A percentile compares a stretch with the other conserved stretches of the same genome.
Conservation (phyloP, 306 rosid genomes). For the Lablab purpureus region DNA sequence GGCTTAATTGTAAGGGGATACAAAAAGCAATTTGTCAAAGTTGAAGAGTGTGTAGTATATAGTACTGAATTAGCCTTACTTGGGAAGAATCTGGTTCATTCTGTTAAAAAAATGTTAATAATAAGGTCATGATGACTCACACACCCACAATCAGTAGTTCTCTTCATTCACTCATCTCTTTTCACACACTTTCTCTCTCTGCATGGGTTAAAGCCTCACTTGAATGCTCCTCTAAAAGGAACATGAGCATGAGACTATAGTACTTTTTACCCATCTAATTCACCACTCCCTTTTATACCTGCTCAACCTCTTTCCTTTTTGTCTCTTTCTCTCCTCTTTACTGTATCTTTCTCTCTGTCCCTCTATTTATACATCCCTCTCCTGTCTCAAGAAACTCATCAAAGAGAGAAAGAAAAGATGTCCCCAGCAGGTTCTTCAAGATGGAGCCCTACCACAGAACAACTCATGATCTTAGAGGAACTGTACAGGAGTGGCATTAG, state of each 20-base stretch:
- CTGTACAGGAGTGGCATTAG: slow-evolving; percentile 80
- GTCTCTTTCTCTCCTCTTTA: slow-evolving; percentile 54
- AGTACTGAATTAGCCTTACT: slow-evolving; percentile 45
- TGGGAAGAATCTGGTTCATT: slow-evolving; percentile 51
- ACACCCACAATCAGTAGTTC: slow-evolving; percentile 43
- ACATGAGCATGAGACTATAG: slow-evolving; percentile 62
- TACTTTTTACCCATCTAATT: slow-evolving; percentile 55
- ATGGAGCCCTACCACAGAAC: slow-evolving; percentile 97
- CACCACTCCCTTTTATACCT: slow-evolving; percentile 45
- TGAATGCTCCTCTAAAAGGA: slow-evolving; percentile 71
- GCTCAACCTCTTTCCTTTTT: slow-evolving; percentile 55
- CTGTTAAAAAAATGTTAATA: slow-evolving; percentile 51
- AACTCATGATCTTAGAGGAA: slow-evolving; percentile 89
- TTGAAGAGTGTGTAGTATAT: neutral
- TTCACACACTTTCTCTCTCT: slow-evolving; percentile 45
- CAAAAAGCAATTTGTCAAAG: slow-evolving; percentile 28
- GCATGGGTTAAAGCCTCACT: slow-evolving; percentile 55
- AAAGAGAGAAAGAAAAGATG: slow-evolving; percentile 48
- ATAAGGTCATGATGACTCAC: slow-evolving; percentile 70
- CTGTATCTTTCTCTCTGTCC: slow-evolving; percentile 64
- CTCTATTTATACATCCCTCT: slow-evolving; percentile 54
- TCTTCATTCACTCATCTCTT: slow-evolving; percentile 36
- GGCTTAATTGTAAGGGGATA: slow-evolving; percentile 24
- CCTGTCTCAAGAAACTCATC: slow-evolving; percentile 35
- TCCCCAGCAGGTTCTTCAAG: slow-evolving; percentile 72